phyloP scores from a whole-genome alignment of 257 asterid genomes.

The Rhazya stricta region DNA sequence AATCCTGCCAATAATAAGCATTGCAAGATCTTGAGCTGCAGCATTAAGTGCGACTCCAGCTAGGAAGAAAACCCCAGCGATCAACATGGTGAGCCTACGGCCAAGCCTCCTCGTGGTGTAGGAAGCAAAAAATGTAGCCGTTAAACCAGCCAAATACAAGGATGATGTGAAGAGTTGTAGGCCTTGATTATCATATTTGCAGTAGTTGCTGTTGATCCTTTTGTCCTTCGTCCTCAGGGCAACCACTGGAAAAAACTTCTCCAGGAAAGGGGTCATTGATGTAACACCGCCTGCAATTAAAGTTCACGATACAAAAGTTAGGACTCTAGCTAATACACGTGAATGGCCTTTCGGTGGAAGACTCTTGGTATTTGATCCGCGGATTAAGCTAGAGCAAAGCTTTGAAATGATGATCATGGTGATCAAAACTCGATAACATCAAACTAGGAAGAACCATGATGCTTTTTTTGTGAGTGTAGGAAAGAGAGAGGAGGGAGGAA shows the following conservation, averaged over 20 bases:
- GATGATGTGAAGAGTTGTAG: conserved; percentile 85
- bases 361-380: neutral
- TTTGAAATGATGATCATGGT: neutral
- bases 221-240: conserved; percentile 26
- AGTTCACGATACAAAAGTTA: neutral
- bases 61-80: conserved; percentile 68
- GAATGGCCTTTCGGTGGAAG: neutral
- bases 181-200: conserved; percentile 87
- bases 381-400: neutral
- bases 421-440: too few relatives aligned
- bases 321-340: neutral
- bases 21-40: conserved; percentile 71
- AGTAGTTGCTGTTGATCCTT: conserved; percentile 54
- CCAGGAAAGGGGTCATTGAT: conserved; percentile 54
- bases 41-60: conserved; percentile 61
- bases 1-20: conserved; percentile 87
- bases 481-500: too few relatives aligned
- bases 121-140: conserved; percentile 81
- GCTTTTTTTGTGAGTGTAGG: neutral
- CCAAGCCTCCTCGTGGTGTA: conserved; percentile 78
- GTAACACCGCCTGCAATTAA: conserved; percentile 69
- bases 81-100: conserved; percentile 60
- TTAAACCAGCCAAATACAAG: conserved; percentile 71
- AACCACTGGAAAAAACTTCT: conserved; percentile 74
- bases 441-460: too few relatives aligned